A percentile compares a stretch with the other conserved stretches of the same genome.
Conservation (phyloP, 2,329 filamentous ascomycete species). For the Exophiala sideris region DNA sequence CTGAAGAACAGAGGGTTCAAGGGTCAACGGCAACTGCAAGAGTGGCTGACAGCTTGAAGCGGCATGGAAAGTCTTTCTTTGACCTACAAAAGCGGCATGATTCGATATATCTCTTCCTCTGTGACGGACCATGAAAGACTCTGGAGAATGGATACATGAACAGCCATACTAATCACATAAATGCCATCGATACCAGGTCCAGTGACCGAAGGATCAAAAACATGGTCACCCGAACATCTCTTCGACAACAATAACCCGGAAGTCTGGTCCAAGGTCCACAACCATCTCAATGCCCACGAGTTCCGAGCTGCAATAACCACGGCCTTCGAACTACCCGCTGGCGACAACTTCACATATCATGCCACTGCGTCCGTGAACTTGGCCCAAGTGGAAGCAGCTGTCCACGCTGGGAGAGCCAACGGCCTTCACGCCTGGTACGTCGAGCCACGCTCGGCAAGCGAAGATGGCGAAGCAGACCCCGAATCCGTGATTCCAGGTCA, state of each 20-base stretch:
- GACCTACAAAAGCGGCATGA: no score
- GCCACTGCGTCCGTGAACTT: slow-evolving; percentile 52
- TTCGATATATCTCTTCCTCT: no score
- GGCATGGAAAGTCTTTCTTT: no score
- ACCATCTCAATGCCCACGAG: slow-evolving; percentile 39
- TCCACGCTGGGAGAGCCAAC: slow-evolving; percentile 45
- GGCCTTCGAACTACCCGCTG: slow-evolving; percentile 45
- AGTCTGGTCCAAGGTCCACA: slow-evolving; percentile 34
- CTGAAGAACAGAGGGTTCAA: no score
- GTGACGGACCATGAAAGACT: no score
- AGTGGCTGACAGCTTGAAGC: no score
- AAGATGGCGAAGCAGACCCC: slow-evolving; percentile 1
- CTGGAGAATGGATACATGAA: no score
- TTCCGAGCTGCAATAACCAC: slow-evolving; percentile 46
- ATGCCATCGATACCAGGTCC: slow-evolving; percentile 5
- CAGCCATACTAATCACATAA: no score
- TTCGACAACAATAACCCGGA: slow-evolving; percentile 37
- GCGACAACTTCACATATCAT: slow-evolving; percentile 51
- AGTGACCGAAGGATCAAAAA: slow-evolving; percentile 38
- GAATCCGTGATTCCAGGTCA: slow-evolving; percentile 2
- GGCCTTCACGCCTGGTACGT: slow-evolving; percentile 53
- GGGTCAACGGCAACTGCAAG: no score
- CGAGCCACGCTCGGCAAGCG: neutral
- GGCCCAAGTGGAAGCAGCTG: slow-evolving; percentile 47
- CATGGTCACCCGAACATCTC: slow-evolving; percentile 47